Evolutionary conservation across 1,284 basidiomycete genomes (phyloP).

Genomic region (Tilletia indica): DNA sequence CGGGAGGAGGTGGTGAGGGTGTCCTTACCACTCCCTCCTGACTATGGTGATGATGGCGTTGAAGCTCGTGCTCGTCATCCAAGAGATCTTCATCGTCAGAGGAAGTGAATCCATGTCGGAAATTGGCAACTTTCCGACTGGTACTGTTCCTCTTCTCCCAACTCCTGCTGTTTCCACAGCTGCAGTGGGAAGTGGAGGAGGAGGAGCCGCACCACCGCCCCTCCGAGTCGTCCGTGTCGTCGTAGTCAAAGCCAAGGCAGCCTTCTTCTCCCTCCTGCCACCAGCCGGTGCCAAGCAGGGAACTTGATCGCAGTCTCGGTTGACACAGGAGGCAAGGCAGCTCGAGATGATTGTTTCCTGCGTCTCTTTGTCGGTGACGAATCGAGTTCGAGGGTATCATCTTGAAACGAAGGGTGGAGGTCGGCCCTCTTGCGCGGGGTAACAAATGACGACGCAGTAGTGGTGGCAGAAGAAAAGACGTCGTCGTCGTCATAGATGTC

Average conservation of each 20-base stretch:
- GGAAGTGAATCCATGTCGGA: constrained; percentile 26
- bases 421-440: not conserved
- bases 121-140: not conserved
- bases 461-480: too few species aligned
- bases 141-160: not conserved
- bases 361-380: too few species aligned
- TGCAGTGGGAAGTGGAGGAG: too few species aligned
- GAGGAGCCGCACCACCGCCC: constrained; percentile 17
- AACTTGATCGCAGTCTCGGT: too few species aligned
- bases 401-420: not conserved
- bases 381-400: too few species aligned
- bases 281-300: not conserved
- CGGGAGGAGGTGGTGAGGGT: too few species aligned
- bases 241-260: not conserved
- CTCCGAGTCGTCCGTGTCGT: not conserved
- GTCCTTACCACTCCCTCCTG: not conserved
- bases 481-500: too few species aligned
- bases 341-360: too few species aligned
- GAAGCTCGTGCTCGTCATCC: constrained; percentile 29
- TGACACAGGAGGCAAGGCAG: too few species aligned
- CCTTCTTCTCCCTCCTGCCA: constrained; percentile 10
- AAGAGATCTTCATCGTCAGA: constrained; percentile 27
- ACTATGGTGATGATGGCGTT: constrained; percentile 17
- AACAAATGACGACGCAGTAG: too few species aligned
- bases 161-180: not conserved